A percentile compares a stretch with the other conserved stretches of the same genome.
phyloP scores from a whole-genome alignment of 257 asterid genomes.

The Solanum lycopersicoides region DNA sequence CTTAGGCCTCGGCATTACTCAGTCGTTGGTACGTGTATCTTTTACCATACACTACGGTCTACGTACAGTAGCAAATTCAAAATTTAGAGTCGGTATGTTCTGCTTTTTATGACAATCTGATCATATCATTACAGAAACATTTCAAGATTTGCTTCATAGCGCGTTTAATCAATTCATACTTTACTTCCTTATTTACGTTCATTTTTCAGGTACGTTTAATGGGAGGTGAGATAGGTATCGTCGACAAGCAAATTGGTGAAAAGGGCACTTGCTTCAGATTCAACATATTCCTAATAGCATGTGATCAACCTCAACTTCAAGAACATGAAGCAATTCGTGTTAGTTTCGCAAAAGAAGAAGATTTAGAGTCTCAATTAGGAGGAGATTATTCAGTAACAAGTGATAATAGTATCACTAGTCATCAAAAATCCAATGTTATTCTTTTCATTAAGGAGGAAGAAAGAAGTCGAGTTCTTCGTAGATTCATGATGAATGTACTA shows the following conservation, averaged over 20 bases:
- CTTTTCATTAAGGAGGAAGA: slow-evolving; percentile 42
- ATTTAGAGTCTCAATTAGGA: slow-evolving; percentile 9
- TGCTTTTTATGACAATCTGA: not conserved
- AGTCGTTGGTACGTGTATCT: slow-evolving; percentile 42
- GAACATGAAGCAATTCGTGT: not conserved
- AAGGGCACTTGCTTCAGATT: slow-evolving; percentile 56
- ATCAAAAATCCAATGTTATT: slow-evolving; percentile 36
- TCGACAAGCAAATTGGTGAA: slow-evolving; percentile 47
- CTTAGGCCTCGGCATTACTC: slow-evolving; percentile 75
- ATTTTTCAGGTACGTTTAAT: slow-evolving; percentile 44
- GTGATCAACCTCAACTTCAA: not conserved
- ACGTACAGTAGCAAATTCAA: not conserved
- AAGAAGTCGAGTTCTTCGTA: slow-evolving; percentile 27
- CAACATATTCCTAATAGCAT: slow-evolving; percentile 15
- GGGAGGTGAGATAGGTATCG: slow-evolving; percentile 68
- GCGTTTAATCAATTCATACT: not conserved
- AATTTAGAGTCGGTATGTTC: not conserved
- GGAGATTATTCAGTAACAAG: slow-evolving; percentile 4
- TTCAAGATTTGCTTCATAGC: not conserved
- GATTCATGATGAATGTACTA: slow-evolving; percentile 39
- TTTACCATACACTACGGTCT: not conserved
- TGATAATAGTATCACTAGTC: not conserved
- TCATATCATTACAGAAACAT: not conserved
- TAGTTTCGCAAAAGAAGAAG: slow-evolving; percentile 1
- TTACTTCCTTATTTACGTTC: not conserved